Evolutionary conservation across 352 stramenopile species (phyloP).

Genomic region (Aphanomyces euteiches): DNA sequence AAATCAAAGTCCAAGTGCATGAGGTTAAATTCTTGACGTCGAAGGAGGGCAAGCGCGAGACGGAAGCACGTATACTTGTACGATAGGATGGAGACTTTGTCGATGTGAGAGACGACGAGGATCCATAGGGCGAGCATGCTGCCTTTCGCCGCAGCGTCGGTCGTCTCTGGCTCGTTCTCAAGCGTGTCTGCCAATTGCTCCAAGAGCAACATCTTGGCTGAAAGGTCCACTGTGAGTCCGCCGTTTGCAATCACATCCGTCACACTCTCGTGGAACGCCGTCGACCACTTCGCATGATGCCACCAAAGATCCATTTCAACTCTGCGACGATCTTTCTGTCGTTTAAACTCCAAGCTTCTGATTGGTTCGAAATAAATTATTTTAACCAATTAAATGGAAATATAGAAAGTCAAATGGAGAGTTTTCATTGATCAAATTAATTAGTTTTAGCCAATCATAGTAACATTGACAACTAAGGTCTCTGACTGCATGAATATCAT

Average conservation of each 20-base stretch:
- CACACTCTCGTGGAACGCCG: conserved; percentile 11
- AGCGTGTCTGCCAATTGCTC: conserved; percentile 7
- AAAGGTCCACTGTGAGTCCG: conserved; percentile 16
- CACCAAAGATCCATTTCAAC: too few relatives aligned
- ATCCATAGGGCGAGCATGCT: conserved; percentile 21
- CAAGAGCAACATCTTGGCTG: conserved; percentile 7
- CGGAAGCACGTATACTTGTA: conserved; percentile 24
- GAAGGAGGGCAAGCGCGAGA: not conserved
- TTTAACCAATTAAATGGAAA: not conserved
- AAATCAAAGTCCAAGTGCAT: conserved; percentile 17
- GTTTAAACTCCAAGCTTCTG: too few relatives aligned
- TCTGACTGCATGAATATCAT: too few relatives aligned
- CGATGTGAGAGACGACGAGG: conserved; percentile 10
- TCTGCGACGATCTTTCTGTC: too few relatives aligned
- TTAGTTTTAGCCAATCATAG: too few relatives aligned
- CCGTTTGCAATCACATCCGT: conserved; percentile 20
- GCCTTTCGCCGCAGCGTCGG: not conserved
- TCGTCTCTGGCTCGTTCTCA: not conserved
- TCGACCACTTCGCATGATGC: not conserved
- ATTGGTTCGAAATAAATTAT: not conserved
- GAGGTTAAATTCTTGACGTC: conserved; percentile 15
- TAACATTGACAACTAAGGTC: too few relatives aligned
- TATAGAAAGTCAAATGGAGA: too few relatives aligned
- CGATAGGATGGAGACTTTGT: conserved; percentile 6
- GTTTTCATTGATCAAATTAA: too few relatives aligned